Evolutionary conservation across 345 rosid genomes (phyloP).

Genomic region (Eucalyptus cladocalyx): DNA sequence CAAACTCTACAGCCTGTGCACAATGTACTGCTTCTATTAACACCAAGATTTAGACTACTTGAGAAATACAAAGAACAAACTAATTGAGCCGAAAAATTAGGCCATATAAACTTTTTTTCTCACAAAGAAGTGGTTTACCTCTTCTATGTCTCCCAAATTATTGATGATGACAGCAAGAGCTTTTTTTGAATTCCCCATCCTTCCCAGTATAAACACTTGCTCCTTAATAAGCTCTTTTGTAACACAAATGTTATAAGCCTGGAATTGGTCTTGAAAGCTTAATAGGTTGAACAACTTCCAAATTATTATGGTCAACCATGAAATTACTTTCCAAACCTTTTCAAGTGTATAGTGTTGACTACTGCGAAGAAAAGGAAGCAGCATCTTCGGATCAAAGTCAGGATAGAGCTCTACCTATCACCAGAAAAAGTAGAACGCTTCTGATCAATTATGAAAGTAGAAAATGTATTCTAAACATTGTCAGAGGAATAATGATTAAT

Average conservation of each 20-base stretch:
- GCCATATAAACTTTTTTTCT: background rate
- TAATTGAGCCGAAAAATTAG: background rate
- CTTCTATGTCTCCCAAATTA: constrained; percentile 88
- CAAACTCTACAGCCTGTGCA: constrained; percentile 97
- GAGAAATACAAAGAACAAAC: background rate
- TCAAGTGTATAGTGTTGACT: constrained; percentile 96
- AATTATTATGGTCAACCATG: background rate
- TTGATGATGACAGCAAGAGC: constrained; percentile 91
- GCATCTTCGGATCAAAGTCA: constrained; percentile 83
- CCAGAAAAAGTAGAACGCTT: constrained; percentile 1
- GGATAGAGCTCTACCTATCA: constrained; percentile 90
- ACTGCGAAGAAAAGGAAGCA: constrained; percentile 93
- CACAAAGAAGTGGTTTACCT: constrained; percentile 29
- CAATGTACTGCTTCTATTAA: background rate
- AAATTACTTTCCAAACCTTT: constrained; percentile 51
- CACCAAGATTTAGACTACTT: background rate
- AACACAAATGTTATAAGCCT: constrained; percentile 90
- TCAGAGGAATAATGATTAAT: background rate
- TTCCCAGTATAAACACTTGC: constrained; percentile 96
- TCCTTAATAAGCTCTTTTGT: constrained; percentile 70
- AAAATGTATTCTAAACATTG: background rate
- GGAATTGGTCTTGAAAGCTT: constrained; percentile 13
- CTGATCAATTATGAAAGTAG: background rate
- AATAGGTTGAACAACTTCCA: background rate
- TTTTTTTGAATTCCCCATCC: constrained; percentile 94